These are phyloP conservation scores for Candida incommunis DNA, from an alignment of 805 yeast species.

Conservation along the genomic window DNA sequence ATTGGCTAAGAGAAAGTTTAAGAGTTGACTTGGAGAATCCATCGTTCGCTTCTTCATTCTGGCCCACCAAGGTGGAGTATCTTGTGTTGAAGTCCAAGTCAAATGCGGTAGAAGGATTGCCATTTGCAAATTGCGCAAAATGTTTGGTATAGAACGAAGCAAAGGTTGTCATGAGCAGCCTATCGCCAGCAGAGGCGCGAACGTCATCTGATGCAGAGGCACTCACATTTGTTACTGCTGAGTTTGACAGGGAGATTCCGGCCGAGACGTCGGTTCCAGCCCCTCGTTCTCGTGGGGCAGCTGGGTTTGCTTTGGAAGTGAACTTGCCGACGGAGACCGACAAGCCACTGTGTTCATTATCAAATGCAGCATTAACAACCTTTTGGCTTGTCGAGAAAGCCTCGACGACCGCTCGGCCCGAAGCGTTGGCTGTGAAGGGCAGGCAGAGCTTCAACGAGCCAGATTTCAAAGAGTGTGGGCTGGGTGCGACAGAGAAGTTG, in stretches of 20 bases:
- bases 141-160: background rate
- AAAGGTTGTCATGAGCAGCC: slow-evolving; percentile 16
- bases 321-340: slow-evolving; percentile 34
- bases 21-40: slow-evolving; percentile 15
- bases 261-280: background rate
- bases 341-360: slow-evolving; percentile 34
- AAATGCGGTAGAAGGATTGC: slow-evolving; percentile 32
- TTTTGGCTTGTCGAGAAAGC: background rate
- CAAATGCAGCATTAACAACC: slow-evolving; percentile 23
- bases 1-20: slow-evolving; percentile 6
- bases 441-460: background rate
- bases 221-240: slow-evolving; percentile 32
- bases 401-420: background rate
- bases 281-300: background rate
- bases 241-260: slow-evolving; percentile 40
- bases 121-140: slow-evolving; percentile 10
- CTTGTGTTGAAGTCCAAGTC: slow-evolving; percentile 22
- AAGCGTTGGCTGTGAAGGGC: background rate
- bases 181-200: slow-evolving; percentile 49
- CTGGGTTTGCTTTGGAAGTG: slow-evolving; percentile 24
- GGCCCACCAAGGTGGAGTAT: slow-evolving; percentile 15
- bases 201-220: slow-evolving; percentile 40
- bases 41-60: slow-evolving; percentile 13
- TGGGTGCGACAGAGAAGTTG: background rate
- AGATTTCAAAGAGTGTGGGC: background rate